Evolutionary conservation across 2,329 filamentous ascomycete species (phyloP), one percentile per base, ranked within the genome.

Genomic region (Trichoderma cornu-damae): DNA sequence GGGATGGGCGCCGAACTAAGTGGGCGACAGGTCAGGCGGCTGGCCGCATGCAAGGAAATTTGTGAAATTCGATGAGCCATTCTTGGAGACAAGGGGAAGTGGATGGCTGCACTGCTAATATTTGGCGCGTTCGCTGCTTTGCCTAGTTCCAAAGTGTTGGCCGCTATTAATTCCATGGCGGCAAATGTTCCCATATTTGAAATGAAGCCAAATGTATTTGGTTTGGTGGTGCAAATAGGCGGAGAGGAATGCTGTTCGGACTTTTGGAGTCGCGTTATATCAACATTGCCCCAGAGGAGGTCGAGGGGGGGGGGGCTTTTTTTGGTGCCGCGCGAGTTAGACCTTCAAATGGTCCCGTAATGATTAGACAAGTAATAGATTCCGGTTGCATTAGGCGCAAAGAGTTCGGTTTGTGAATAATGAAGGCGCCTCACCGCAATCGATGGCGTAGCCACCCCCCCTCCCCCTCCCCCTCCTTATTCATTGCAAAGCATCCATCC

Each of bases 21-120:
- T 16, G 38, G 51, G 57, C 50, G 57, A 56, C 57, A 59, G 40
- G 51, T 59, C 57, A 55, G 57, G 46, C 57, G 57, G 57, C 51
- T 51, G 46, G 51, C 51, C 30, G 42, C 57, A 59, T 59, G 22
- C n/a, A 50, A 43, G n/a, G 7, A 35, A 11, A 46, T 26, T 50
- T 38, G 12, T 47, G 32, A 40, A 38, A 30, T n/a, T 46, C 30
- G 43, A 49, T 49, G 43, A 26, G n/a, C 32, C 34, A 42, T 48
- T 20, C 3, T 34, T 49, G 43, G 28, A 49, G 12, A 18, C 44
- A 30, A 8, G 34, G 37, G 34, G 37, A 18, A 22, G 51, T 37
- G 51, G 32, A 47, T 47, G 26, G 16, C 43, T 47, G 26, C n/a
- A n/a, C n/a, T n/a, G n/a, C n/a, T 11, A 6, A 46, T 46, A 20